Evolutionary conservation across 2,329 filamentous ascomycete species (phyloP), one percentile per base, ranked within the genome.

Genomic region (Alternaria tenuissima): DNA sequence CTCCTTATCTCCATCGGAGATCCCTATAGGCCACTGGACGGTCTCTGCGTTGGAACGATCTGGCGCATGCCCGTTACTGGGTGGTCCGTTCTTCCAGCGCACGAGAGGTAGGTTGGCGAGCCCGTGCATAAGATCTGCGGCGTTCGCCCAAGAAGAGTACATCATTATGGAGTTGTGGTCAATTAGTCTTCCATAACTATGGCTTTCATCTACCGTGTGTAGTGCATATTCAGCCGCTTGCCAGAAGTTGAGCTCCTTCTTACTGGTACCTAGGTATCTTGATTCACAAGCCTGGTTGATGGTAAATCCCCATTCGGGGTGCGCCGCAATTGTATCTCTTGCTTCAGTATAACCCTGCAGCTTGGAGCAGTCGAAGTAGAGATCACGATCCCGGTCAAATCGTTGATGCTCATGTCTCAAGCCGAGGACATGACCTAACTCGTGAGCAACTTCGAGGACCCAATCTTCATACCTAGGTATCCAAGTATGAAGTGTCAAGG

Each of bases 21-120:
- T 9, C 2, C 2, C 16, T 0, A 0, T 12, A 3, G 3, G 2
- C 12, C 1, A 3, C 3, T 6, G n/a, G n/a, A 46, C 30, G 9
- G 12, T 7, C 2, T 30, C 11, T 24, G 46, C 46, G 20, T 36
- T 49, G 14, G 24, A 28, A 18, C 16, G 12, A 34, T 48, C 46
- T 18, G 8, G 8, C 5, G 11, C 12, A 2, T 26, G 24, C 24
- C 46, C 46, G 16, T 49, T 30, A 8, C 16, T 16, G 3, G 46
- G 32, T 9, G 7, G 18, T 5, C 46, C 46, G 1, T 24, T 49
- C 46, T 36, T 49, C 46, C 46, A 49, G 20, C 30, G 30, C 4
- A 36, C 46, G 3, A 49, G 28, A 8, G 46, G 46, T 7, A 48
- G 4, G 3, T 34, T 18, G 3, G 8, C 3, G 30, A 48, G 12